Conservation (phyloP, 495 filamentous ascomycete genomes). For the Massariosphaeria phaeospora region DNA sequence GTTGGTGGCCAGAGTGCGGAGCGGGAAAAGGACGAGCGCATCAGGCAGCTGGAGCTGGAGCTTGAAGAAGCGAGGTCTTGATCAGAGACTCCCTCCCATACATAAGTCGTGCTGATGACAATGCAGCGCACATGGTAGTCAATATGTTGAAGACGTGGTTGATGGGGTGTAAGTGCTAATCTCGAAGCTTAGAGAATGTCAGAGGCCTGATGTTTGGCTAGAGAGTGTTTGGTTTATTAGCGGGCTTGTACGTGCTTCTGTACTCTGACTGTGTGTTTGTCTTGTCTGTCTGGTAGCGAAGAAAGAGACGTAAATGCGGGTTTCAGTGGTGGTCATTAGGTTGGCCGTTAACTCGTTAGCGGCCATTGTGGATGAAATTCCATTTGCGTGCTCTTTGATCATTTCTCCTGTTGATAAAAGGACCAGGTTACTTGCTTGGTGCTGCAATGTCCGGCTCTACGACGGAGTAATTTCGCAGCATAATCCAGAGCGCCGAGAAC, state of each 20-base stretch:
- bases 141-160: not conserved
- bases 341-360: too few relatives aligned
- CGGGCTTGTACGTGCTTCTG: not conserved
- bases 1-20: conserved; percentile 49
- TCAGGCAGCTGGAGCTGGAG: conserved; percentile 64
- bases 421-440: not conserved
- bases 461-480: not conserved
- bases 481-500: not conserved
- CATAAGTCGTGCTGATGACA: not conserved
- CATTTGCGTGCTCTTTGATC: not conserved
- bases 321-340: not conserved
- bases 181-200: not conserved
- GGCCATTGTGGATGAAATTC: not conserved
- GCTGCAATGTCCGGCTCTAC: not conserved
- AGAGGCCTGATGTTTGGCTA: not conserved
- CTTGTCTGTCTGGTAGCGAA: not conserved
- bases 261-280: not conserved
- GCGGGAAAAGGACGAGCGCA: conserved; percentile 58
- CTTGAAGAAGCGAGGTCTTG: conserved; percentile 51
- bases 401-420: not conserved
- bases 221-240: not conserved
- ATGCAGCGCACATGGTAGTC: not conserved
- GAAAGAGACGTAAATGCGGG: not conserved
- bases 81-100: not conserved
- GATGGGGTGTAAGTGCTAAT: not conserved